phyloP scores from a whole-genome alignment of 306 rosid genomes.

The Malus sylvestris region DNA sequence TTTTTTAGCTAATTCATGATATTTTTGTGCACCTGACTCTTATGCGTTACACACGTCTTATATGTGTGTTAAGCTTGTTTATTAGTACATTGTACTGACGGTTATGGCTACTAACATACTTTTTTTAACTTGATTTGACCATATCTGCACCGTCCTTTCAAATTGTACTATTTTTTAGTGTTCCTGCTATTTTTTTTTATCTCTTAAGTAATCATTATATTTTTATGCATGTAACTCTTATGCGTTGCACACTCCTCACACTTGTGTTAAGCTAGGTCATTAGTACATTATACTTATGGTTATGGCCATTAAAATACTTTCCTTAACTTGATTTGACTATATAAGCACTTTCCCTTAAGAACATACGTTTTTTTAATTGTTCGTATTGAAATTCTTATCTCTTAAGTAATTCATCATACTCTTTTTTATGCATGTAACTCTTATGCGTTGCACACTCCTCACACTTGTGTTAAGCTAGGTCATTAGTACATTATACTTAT shows the following conservation, averaged over 20 bases:
- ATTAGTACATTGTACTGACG: fast-evolving
- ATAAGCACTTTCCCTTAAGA: background rate
- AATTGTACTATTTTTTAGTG: background rate
- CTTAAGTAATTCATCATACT: background rate
- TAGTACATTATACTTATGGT: background rate
- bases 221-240: background rate
- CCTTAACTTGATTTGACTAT: background rate
- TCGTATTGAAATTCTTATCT: background rate
- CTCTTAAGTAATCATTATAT: background rate
- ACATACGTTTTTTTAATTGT: background rate
- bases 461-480: background rate
- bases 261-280: background rate
- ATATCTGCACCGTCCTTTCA: background rate
- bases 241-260: background rate
- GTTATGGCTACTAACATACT: background rate
- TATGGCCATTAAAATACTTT: background rate
- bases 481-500: background rate
- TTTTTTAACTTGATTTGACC: background rate
- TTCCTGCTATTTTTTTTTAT: background rate
- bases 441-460: background rate
- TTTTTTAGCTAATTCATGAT: background rate
- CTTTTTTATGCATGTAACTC: background rate
- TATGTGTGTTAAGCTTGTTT: background rate
- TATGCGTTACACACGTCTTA: background rate
- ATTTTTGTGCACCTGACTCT: background rate